These are phyloP conservation scores for Strigomonas culicis DNA, from an alignment of 208 protist genomes.

Conservation along the genomic window DNA sequence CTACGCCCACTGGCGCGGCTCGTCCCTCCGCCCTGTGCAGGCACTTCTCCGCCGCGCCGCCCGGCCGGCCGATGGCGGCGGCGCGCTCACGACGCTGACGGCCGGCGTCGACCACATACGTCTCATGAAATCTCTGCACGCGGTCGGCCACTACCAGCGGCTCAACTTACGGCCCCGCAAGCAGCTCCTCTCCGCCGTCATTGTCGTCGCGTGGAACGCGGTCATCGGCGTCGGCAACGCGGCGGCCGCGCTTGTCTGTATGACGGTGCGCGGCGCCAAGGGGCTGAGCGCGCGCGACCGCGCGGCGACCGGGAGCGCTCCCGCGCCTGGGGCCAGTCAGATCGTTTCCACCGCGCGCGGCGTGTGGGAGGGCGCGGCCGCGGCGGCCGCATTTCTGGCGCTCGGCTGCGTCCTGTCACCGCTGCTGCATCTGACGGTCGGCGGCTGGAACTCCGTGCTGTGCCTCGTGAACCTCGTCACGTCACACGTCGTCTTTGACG, in stretches of 20 bases:
- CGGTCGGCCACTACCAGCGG: constrained; percentile 77
- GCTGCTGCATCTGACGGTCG: constrained; percentile 51
- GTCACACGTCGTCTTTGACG: constrained; percentile 70
- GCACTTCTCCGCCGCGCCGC: not conserved
- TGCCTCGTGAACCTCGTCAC: constrained; percentile 58
- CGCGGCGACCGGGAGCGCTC: not conserved
- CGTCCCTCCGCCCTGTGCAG: not conserved
- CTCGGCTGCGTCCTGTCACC: constrained; percentile 74
- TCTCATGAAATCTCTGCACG: constrained; percentile 42
- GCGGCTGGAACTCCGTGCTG: constrained; percentile 60
- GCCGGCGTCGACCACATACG: constrained; percentile 69
- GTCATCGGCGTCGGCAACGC: constrained; percentile 53
- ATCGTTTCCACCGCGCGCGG: constrained; percentile 12
- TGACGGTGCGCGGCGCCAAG: constrained; percentile 27
- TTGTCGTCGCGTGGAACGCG: constrained; percentile 62
- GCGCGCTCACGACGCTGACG: constrained; percentile 30
- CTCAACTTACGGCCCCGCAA: constrained; percentile 76
- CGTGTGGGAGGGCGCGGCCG: constrained; percentile 14
- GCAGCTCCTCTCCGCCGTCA: constrained; percentile 55
- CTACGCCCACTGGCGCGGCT: not conserved
- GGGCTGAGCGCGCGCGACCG: not conserved
- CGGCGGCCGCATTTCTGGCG: constrained; percentile 38
- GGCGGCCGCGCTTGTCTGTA: constrained; percentile 46
- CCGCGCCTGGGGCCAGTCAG: not conserved
- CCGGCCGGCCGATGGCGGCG: not conserved